Conservation (phyloP, 75 land plant species). For the Pinus albicaulis region DNA sequence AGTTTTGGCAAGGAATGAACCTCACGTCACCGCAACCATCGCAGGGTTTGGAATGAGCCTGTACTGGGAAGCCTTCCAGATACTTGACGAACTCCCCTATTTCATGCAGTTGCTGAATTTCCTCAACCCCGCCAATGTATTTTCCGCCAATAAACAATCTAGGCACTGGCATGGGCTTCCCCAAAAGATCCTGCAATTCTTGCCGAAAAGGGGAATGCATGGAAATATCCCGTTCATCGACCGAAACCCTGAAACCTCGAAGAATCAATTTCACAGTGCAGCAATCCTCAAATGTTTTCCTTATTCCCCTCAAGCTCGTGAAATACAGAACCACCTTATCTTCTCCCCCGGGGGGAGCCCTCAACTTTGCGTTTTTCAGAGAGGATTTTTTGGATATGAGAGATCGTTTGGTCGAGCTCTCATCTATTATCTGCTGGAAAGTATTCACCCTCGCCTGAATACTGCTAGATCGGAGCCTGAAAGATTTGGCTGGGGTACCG, state of each 20-base stretch:
- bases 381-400: background rate
- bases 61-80: slow-evolving; percentile 42
- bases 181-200: slow-evolving; percentile 43
- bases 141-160: slow-evolving; percentile 59
- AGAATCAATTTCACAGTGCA: slow-evolving; percentile 39
- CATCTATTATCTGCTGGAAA: slow-evolving; percentile 27
- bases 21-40: slow-evolving; percentile 71
- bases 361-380: slow-evolving; percentile 1
- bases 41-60: slow-evolving; percentile 58
- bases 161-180: slow-evolving; percentile 28
- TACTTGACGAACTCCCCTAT: slow-evolving; percentile 52
- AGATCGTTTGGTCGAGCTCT: background rate
- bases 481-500: background rate
- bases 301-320: slow-evolving; percentile 61
- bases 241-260: slow-evolving; percentile 37
- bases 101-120: slow-evolving; percentile 58
- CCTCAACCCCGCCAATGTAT: slow-evolving; percentile 74
- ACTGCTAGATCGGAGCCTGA: background rate
- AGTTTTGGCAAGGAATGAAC: slow-evolving; percentile 69
- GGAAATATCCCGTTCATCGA: slow-evolving; percentile 69
- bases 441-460: slow-evolving; percentile 14
- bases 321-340: slow-evolving; percentile 45
- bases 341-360: slow-evolving; percentile 28
- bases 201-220: slow-evolving; percentile 53
- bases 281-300: slow-evolving; percentile 68